Evolutionary conservation across 768 basidiomycete genomes (phyloP), one percentile per base, ranked within the genome.

Genomic region (Auriculariales sp.): DNA sequence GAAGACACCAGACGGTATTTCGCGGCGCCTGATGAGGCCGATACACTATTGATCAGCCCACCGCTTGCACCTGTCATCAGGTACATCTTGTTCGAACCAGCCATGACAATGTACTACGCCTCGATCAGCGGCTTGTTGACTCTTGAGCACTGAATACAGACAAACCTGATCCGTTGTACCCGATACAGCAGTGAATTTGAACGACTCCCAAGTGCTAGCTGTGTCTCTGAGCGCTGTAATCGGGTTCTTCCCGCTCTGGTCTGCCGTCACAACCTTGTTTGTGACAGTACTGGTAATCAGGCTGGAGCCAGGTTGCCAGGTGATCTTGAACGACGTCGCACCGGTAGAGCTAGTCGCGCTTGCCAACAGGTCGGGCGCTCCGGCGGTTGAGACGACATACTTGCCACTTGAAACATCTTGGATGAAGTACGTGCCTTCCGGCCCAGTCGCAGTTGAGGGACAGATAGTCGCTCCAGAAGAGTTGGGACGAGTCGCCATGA

Each of bases 261-360:
- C 65, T 3, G 64, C 65, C 4, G 65, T 66, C 30, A 66, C 63
- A 31, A 55, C 65, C 34, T 62, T 55, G 25, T 50, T 55, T 7
- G 36, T 64, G 3, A 52, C 56, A 19, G 55, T 35, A 30, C 57
- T 57, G 31, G 54, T 52, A 46, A 66, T 62, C 1, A 59, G 61
- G 15, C 62, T 63, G 14, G 59, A 61, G 29, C 63, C 63, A 0
- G 64, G 65, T 48, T 61, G 57, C 33, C 58, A 64, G 3, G 58
- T 58, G 44, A 63, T 54, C 6, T 51, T 55, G 56, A 65, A 65
- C 44, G 52, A 28, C 15, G 57, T 57, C 27, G 59, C 62, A 31
- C 34, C 49, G 6, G 59, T 49, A 35, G 56, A 53, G 14, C 52
- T 32, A 5, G 58, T 39, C 2, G 57, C 54, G 28, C 55, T 59